Conservation (phyloP, 1,284 basidiomycete species). For the Meripilus lineatus region DNA sequence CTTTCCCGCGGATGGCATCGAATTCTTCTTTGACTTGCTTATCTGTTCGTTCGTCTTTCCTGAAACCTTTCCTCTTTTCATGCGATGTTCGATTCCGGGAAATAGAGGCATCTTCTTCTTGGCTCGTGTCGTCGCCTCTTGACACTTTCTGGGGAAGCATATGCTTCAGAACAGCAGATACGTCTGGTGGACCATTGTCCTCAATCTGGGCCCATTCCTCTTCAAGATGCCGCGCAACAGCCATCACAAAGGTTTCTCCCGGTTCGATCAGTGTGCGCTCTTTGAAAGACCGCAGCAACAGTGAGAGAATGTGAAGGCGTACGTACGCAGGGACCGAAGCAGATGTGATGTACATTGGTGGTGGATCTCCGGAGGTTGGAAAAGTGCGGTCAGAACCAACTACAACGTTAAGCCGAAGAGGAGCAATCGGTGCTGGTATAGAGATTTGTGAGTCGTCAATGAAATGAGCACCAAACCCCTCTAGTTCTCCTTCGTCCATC, state of each 20-base stretch:
- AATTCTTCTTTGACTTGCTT: conserved; percentile 54
- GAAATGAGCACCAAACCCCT: conserved; percentile 58
- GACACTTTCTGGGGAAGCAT: conserved; percentile 40
- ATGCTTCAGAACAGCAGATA: conserved; percentile 58
- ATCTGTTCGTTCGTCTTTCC: conserved; percentile 42
- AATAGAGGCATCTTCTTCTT: not conserved
- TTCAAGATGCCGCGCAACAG: conserved; percentile 73
- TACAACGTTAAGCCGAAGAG: conserved; percentile 66
- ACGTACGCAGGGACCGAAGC: conserved; percentile 75
- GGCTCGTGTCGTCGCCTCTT: not conserved
- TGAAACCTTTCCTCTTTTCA: conserved; percentile 1
- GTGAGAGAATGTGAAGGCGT: conserved; percentile 76
- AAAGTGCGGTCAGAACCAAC: conserved; percentile 40
- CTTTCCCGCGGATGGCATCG: conserved; percentile 37
- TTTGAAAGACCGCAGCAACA: conserved; percentile 51
- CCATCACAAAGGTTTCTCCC: conserved; percentile 72
- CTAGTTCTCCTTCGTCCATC: conserved; percentile 56
- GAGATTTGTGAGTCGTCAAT: conserved; percentile 45
- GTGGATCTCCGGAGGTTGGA: conserved; percentile 56
- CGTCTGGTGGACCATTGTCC: conserved; percentile 67
- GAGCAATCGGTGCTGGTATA: conserved; percentile 59
- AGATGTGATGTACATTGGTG: conserved; percentile 77
- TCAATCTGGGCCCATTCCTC: conserved; percentile 63
- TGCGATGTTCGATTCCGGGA: not conserved
- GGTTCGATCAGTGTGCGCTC: conserved; percentile 53